Conservation (phyloP, 2,329 filamentous ascomycete genomes). For the Akanthomyces muscarius region DNA sequence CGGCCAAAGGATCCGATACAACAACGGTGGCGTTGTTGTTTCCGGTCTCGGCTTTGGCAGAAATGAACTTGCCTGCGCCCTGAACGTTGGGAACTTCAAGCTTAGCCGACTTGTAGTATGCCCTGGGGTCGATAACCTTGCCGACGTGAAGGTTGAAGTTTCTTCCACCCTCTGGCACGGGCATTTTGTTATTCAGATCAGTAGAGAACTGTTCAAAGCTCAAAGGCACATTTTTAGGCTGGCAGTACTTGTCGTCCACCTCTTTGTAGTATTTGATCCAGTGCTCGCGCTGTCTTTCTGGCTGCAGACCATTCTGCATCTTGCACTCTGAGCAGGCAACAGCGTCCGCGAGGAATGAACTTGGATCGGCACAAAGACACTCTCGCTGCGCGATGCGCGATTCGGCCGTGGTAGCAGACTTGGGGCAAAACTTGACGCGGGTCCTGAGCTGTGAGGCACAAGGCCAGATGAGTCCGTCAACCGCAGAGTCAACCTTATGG, state of each 20-base stretch:
- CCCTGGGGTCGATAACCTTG: background rate
- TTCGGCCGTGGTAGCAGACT: background rate
- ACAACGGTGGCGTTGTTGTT: background rate
- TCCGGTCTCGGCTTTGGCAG: background rate
- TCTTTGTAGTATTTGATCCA: background rate
- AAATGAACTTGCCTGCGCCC: background rate
- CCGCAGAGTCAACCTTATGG: background rate
- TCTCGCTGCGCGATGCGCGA: background rate
- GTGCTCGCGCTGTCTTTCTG: accelerated
- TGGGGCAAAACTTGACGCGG: background rate
- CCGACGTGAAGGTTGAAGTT: background rate
- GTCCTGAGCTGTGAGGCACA: background rate
- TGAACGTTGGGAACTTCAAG: background rate
- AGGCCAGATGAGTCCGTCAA: background rate
- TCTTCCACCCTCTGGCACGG: background rate
- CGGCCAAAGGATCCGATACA: background rate
- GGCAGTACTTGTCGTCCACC: background rate
- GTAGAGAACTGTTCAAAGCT: background rate
- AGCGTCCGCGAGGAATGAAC: background rate
- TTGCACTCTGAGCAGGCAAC: constrained; percentile 1
- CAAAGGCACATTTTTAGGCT: background rate
- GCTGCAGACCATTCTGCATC: background rate
- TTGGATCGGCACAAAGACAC: background rate
- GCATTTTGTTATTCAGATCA: background rate
- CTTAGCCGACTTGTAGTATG: background rate